Conservation (phyloP, 257 asterid species). For the Ligustrum vulgare region DNA sequence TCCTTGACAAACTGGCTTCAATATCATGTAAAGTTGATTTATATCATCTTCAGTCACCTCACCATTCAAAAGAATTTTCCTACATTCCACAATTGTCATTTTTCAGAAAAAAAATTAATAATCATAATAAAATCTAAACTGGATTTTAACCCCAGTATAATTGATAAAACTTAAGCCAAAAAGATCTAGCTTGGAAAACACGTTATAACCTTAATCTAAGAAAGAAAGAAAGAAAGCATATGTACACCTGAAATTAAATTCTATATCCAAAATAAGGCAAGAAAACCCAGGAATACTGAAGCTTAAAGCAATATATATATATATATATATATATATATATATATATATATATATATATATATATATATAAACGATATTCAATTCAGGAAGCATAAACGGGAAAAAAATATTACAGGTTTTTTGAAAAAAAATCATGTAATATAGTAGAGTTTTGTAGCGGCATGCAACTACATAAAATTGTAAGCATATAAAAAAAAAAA, state of each 20-base stretch:
- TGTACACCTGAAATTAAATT: not conserved
- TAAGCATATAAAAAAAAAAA: not conserved
- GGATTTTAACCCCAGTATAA: not conserved
- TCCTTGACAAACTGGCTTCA: slow-evolving; percentile 91
- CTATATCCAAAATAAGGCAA: not conserved
- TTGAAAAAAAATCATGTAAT: not conserved
- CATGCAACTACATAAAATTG: not conserved
- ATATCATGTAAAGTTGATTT: slow-evolving; percentile 74
- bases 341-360: not conserved
- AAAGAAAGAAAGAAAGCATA: not conserved
- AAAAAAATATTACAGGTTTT: not conserved
- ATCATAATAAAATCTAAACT: not conserved
- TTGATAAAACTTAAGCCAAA: not conserved
- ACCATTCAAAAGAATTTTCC: slow-evolving; percentile 65
- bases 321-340: not conserved
- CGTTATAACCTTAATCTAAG: not conserved
- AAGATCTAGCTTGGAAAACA: not conserved
- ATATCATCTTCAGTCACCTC: slow-evolving; percentile 70
- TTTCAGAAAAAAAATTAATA: slow-evolving; percentile 5
- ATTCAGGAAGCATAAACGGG: not conserved
- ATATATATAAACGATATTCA: not conserved
- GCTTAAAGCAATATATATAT: not conserved
- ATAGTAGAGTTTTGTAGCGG: not conserved
- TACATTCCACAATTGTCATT: slow-evolving; percentile 34
- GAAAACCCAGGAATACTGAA: not conserved